Base-by-base conservation (phyloP, 1,139 yeast genomes). In the Magnusiomyces clavatus region DNA sequence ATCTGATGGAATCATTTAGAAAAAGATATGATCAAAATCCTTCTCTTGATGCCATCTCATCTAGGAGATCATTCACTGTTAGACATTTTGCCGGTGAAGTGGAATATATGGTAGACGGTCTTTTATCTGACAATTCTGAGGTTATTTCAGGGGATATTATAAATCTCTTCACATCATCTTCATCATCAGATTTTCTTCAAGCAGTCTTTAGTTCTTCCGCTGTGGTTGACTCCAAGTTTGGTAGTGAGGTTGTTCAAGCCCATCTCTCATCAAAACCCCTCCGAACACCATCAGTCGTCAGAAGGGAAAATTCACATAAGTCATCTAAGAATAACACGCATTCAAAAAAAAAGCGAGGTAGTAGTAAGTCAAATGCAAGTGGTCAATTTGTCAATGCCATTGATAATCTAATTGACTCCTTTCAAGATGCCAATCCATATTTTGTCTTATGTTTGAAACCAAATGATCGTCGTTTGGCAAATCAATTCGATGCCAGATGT, bases 21-120 rank as follows among this genome's bases (percentile, higher is more conserved):
- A 62, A 66, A 40, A 60, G 74, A n/a, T 71, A 66, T 50, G 66
- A 63, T 41, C 62, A 67, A 48, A 62, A 65, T 42, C 59, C 64
- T 1, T 60, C 64, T 5, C 57, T 71, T 38, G 64, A 62, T 14
- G 61, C 66, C 13, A 55, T 64, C 13, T 54, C 64, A 10, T 60
- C 64, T 14, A 57, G 64, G 16, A 54, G 63, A 43, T 62, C 68
- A 4, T 71, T 71, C 55, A 54, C 67, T 1, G 67, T 71, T 17
- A 61, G 68, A 16, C 75, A 71, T 51, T 71, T 67, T 52, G 71
- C 71, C 16, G 76, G 75, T 19, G 74, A 71, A 51, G 73, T 71
- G 10, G 70, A 65, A 50, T 71, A 71, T 56, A 54, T 64, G 3
- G 65, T 66, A 17, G 58, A 59, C 19, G 59, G 60, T 3, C 55